Conservation (phyloP, 2,329 filamentous ascomycete species). For the Beauveria scarabaeidicola region DNA sequence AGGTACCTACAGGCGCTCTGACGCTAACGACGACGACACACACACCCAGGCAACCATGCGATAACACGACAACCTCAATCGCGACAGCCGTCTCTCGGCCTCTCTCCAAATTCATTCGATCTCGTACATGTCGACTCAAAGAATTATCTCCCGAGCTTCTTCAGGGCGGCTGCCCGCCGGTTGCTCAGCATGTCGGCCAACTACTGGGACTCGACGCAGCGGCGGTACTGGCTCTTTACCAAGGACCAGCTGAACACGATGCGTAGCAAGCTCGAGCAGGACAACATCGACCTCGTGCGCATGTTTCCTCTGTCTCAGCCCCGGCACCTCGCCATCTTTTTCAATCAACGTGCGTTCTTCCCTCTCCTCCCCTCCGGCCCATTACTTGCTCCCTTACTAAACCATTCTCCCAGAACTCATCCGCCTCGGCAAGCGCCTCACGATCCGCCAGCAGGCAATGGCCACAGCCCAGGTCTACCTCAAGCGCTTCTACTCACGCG, state of each 20-base stretch:
- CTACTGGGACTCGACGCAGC: conserved; percentile 94
- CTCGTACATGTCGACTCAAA: neutral
- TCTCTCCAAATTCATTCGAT: neutral
- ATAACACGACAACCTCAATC: neutral
- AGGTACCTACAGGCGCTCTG: neutral
- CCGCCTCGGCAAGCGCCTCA: conserved; percentile 76
- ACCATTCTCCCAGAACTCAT: conserved; percentile 52
- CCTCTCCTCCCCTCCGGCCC: conserved; percentile 6
- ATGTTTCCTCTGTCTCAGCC: conserved; percentile 76
- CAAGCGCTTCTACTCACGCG: conserved; percentile 84
- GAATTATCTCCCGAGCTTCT: neutral
- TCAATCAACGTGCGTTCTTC: conserved; percentile 65
- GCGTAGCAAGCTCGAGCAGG: conserved; percentile 68
- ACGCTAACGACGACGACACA: neutral
- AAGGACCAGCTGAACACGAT: conserved; percentile 69
- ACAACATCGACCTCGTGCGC: conserved; percentile 64
- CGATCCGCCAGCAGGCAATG: conserved; percentile 80
- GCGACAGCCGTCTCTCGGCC: neutral
- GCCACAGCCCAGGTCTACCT: conserved; percentile 93
- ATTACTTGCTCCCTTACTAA: neutral
- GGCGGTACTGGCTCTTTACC: conserved; percentile 82
- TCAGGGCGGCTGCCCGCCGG: neutral
- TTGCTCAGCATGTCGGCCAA: conserved; percentile 69
- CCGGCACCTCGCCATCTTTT: conserved; percentile 80
- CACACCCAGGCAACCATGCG: neutral